phyloP scores from a whole-genome alignment of 208 protist genomes.

The Acanthamoeba royreba region DNA sequence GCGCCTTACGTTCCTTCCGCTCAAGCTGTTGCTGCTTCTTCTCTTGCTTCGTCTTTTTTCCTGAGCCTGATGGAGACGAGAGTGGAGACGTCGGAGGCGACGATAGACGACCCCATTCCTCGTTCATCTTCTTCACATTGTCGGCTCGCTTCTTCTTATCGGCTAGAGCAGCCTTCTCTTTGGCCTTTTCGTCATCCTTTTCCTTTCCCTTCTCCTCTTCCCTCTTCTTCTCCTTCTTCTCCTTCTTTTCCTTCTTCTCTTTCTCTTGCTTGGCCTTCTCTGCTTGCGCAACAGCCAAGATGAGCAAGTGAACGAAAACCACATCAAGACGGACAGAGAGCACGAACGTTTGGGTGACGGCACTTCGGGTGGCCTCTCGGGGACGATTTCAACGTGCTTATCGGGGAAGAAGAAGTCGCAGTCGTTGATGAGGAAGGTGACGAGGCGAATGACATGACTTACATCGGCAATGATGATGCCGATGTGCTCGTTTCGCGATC shows the following conservation, averaged over 20 bases:
- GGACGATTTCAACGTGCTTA: background rate
- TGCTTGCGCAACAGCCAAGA: no score
- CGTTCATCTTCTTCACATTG: background rate
- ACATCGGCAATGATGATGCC: background rate
- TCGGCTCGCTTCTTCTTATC: background rate
- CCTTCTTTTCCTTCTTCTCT: background rate
- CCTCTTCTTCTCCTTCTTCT: background rate
- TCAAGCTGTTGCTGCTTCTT: background rate
- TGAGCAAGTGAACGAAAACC: no score
- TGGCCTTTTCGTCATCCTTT: background rate
- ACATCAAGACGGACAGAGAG: no score
- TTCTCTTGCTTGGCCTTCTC: background rate
- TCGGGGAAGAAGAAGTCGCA: background rate
- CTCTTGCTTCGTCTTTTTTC: background rate
- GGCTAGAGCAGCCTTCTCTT: background rate
- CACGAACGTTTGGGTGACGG: no score
- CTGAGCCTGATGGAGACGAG: background rate
- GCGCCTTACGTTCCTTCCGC: background rate
- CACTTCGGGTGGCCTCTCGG: no score
- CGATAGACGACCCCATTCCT: background rate
- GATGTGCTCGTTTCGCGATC: background rate
- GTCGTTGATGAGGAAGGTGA: background rate
- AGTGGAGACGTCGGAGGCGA: background rate
- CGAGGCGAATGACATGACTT: background rate
- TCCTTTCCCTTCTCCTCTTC: background rate